Base-by-base conservation (phyloP, 1,284 basidiomycete genomes). In the Rhodotorula glutinis region DNA sequence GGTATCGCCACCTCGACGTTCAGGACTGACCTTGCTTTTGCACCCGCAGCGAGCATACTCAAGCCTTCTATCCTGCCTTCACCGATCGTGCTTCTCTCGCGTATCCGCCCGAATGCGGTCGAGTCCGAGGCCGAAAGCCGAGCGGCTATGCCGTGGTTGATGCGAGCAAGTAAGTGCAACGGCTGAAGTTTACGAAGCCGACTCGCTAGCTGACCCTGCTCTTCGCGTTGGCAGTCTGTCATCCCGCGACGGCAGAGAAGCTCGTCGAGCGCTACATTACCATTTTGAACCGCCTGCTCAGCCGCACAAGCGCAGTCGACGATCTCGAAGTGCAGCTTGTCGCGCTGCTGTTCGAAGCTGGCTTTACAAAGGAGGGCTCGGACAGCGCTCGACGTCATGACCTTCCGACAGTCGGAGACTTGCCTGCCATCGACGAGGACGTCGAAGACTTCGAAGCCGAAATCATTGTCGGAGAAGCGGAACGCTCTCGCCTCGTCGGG, bases 221-320 rank as follows among this genome's bases (percentile, higher is more conserved):
- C n/a, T n/a, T n/a, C n/a, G n/a, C n/a, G n/a, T n/a, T n/a, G n/a
- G 33, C 33, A 62, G 59, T 58, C 53, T 62, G 40, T 4, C 62
- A 68, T 27, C 59, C 66, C 16, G 51, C 29, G 23, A 55, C 56
- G 0, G 13, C 62, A 8, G 4, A 10, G 4, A 3, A 9, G 1
- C 29, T 62, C 46, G 59, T 27, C 19, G 49, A 60, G 8, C 51
- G 40, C 23, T 25, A 53, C 3, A 8, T 23, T 11, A 14, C 38
- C 14, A 47, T 64, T 21, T 38, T 65, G 38, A 27, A 11, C 14
- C 62, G 55, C 51, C 30, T 4, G 0, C 29, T 5, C n/a, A 54
- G 19, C 11, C 33, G 33, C 33, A 5, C 33, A 11, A 38, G 7
- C 40, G 2, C 19, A n/a, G 13, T 47, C 23, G 46, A 14, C 46